Conservation (phyloP, 192 early-diverging fungal species). For the Backusella circina region DNA sequence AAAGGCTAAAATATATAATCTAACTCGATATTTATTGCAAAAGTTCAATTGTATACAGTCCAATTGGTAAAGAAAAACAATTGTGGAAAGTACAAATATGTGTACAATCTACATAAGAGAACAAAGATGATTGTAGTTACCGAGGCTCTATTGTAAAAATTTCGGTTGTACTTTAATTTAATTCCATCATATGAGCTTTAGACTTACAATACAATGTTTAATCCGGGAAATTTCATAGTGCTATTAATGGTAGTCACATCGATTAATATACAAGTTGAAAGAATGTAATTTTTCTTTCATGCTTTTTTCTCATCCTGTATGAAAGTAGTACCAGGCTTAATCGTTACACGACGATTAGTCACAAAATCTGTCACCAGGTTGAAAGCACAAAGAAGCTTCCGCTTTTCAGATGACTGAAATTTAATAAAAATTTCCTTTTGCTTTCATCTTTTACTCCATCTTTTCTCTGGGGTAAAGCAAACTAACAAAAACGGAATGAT, state of each 20-base stretch:
- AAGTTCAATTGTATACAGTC: not conserved
- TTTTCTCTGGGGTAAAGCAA: not conserved
- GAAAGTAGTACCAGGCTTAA: not conserved
- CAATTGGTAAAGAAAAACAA: not conserved
- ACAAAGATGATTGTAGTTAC: not conserved
- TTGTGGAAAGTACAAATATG: not conserved
- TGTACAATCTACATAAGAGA: not conserved
- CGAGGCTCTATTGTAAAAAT: not conserved
- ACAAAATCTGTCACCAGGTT: not conserved
- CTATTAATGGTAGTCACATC: not conserved
- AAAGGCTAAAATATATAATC: not conserved
- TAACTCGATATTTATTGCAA: not conserved
- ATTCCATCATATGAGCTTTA: not conserved
- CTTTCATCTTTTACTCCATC: not conserved
- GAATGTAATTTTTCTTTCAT: not conserved
- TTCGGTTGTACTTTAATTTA: not conserved
- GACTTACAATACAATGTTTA: not conserved
- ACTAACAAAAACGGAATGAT: not conserved
- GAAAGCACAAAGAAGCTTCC: not conserved
- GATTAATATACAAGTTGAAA: not conserved
- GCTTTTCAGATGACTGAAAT: not conserved
- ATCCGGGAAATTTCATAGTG: not conserved
- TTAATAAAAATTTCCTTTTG: not conserved
- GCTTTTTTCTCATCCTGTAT: not conserved
- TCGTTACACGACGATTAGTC: not conserved